Evolutionary conservation across 345 rosid genomes (phyloP).

Genomic region (Erodium maritimum): DNA sequence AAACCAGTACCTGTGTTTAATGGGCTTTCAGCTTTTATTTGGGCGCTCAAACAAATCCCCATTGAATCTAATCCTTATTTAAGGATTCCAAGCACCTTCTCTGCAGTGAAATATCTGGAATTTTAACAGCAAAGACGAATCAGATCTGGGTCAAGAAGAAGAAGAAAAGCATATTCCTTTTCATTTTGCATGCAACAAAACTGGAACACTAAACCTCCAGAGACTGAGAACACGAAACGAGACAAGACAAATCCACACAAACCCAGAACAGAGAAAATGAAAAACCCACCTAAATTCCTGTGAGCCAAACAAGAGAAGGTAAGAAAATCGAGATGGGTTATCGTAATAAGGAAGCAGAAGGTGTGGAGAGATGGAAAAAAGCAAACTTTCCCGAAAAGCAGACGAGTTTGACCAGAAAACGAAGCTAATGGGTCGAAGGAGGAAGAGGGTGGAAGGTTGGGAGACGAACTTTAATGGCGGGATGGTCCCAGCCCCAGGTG

Average conservation of each 20-base stretch:
- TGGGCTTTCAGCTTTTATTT: conserved; percentile 79
- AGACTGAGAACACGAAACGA: conserved; percentile 8
- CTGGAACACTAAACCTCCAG: conserved; percentile 10
- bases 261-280: not conserved
- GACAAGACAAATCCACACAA: conserved; percentile 22
- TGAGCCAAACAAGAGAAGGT: not conserved
- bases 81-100: no score
- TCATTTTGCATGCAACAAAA: not conserved
- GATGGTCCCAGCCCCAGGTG: conserved; percentile 22
- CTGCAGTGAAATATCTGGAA: conserved; percentile 15
- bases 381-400: not conserved
- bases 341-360: conserved; percentile 3
- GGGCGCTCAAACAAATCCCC: conserved; percentile 90
- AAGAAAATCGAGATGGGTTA: conserved; percentile 4
- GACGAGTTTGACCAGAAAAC: not conserved
- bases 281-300: not conserved
- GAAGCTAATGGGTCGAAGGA: not conserved
- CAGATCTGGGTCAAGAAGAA: no score
- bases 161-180: no score
- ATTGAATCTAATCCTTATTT: conserved; percentile 29
- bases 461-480: conserved; percentile 25
- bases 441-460: conserved; percentile 9
- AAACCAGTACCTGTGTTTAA: conserved; percentile 52
- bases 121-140: no score
- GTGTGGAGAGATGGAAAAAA: not conserved